phyloP scores from a whole-genome alignment of 2,329 filamentous ascomycete species.

The Magnaporthales sp. region DNA sequence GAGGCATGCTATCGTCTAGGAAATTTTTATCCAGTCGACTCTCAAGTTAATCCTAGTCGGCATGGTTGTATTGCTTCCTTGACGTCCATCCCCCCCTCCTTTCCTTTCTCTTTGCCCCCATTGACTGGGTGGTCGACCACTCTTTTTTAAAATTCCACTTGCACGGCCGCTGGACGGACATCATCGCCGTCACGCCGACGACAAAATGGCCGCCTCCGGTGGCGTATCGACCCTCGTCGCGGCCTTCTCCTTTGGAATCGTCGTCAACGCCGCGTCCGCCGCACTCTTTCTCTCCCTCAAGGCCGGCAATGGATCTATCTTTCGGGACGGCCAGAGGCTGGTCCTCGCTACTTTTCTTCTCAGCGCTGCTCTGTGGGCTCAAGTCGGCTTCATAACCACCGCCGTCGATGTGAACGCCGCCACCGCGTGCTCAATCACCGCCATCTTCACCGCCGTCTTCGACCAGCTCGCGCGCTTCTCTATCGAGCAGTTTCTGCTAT shows the following conservation, averaged over 20 bases:
- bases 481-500: constrained; percentile 45
- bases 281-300: constrained; percentile 36
- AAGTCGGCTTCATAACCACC: constrained; percentile 40
- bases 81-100: constrained; percentile 23
- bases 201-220: constrained; percentile 35
- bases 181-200: constrained; percentile 5
- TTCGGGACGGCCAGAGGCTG: constrained; percentile 54
- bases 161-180: constrained; percentile 16
- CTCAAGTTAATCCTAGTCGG: neutral
- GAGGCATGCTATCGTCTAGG: neutral
- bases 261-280: constrained; percentile 41
- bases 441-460: constrained; percentile 43
- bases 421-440: constrained; percentile 40
- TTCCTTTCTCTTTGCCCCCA: constrained; percentile 28
- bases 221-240: constrained; percentile 40
- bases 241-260: constrained; percentile 46
- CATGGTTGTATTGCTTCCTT: constrained; percentile 17
- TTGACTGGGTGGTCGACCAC: constrained; percentile 31
- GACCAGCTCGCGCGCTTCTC: constrained; percentile 47
- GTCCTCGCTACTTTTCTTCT: constrained; percentile 48
- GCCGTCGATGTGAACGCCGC: constrained; percentile 33
- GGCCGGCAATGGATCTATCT: constrained; percentile 35
- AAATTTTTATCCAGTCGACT: neutral
- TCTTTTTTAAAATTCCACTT: constrained; percentile 17
- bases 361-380: constrained; percentile 43